phyloP scores from a whole-genome alignment of 305 asterid genomes.

The Solanum hybrid region DNA sequence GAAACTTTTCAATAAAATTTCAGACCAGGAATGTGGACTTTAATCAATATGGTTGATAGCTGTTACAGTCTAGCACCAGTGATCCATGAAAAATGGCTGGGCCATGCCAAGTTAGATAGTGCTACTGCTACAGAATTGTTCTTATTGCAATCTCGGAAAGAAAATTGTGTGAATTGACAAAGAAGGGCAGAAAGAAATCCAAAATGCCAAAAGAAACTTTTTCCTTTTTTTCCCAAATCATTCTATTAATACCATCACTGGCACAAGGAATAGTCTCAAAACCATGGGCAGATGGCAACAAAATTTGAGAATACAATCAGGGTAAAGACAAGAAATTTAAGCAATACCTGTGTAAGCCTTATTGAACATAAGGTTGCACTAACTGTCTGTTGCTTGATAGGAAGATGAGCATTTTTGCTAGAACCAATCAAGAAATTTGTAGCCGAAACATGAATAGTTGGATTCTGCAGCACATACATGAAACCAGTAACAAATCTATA shows the following conservation, averaged over 20 bases:
- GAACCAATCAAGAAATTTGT: constrained; percentile 63
- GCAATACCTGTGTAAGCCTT: constrained; percentile 54
- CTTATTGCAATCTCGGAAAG: neutral
- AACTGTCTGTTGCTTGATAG: constrained; percentile 47
- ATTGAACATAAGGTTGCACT: constrained; percentile 46
- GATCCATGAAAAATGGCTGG: neutral
- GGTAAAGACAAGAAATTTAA: neutral
- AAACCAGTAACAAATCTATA: neutral
- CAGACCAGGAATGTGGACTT: neutral
- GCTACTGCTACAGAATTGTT: neutral
- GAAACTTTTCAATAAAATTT: neutral
- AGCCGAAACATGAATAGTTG: constrained; percentile 41
- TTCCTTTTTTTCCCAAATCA: neutral
- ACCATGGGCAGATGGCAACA: neutral
- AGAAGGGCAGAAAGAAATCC: neutral
- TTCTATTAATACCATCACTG: neutral
- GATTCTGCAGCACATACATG: constrained; percentile 41
- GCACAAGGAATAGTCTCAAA: neutral
- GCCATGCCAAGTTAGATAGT: neutral
- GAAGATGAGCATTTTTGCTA: constrained; percentile 55
- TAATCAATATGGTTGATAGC: neutral
- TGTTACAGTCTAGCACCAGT: neutral
- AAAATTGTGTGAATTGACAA: neutral
- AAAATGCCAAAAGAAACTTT: neutral
- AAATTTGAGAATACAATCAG: neutral